Percentiles rank a stretch among this genome's conserved stretches.
These are phyloP conservation scores for Liriodendron chinense DNA, from an alignment of 164 flowering plant genomes.

Conservation along the genomic window DNA sequence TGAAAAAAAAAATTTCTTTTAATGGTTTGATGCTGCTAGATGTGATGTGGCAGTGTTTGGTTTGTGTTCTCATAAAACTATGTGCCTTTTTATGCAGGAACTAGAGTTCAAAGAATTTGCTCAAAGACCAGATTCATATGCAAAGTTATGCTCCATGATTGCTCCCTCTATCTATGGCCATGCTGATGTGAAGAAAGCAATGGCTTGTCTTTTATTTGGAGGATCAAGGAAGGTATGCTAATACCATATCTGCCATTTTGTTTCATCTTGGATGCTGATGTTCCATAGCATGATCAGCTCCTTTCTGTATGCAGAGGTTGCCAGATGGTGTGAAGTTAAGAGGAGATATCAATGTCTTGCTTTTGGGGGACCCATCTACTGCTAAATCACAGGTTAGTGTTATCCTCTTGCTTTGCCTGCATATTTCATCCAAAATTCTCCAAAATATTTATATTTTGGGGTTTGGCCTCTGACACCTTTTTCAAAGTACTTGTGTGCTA, in stretches of 20 bases:
- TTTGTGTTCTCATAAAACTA: neutral
- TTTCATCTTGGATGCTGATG: neutral
- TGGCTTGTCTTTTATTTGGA: constrained; percentile 95
- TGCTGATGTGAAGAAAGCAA: constrained; percentile 89
- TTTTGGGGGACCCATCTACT: constrained; percentile 97
- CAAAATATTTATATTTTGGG: neutral
- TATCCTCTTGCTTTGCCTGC: neutral
- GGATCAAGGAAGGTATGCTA: constrained; percentile 88
- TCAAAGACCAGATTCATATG: constrained; percentile 57
- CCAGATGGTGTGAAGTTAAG: constrained; percentile 96
- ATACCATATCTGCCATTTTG: constrained; percentile 1
- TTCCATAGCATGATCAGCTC: constrained; percentile 2
- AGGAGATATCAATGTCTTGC: constrained; percentile 96
- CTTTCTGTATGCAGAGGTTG: constrained; percentile 48
- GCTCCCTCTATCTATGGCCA: constrained; percentile 98
- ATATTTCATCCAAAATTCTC: no score
- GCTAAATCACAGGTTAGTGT: constrained; percentile 91
- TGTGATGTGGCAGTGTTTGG: neutral
- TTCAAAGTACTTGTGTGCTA: neutral
- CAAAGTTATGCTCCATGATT: constrained; percentile 77
- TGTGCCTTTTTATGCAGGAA: constrained; percentile 37
- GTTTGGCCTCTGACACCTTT: neutral
- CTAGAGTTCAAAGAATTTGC: constrained; percentile 94
- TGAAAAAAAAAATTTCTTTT: neutral
- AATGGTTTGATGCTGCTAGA: neutral